Evolutionary conservation across 331 rosid species (phyloP).

Genomic region (Spiraea crenata): DNA sequence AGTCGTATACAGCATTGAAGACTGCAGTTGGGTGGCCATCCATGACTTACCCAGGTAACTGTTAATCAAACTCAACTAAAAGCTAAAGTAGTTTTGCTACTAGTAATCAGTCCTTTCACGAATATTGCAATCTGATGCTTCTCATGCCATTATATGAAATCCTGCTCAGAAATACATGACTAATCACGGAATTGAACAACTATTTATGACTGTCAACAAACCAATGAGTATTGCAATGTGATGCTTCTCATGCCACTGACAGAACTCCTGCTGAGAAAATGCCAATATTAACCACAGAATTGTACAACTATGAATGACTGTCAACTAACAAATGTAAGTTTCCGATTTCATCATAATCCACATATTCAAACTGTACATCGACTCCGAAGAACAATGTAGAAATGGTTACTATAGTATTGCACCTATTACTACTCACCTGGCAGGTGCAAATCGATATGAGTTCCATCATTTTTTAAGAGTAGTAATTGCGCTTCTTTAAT

Average conservation of each 20-base stretch:
- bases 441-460: neutral
- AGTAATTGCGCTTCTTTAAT: neutral
- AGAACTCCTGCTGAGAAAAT: neutral
- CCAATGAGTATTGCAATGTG: neutral
- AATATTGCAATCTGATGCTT: neutral
- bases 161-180: neutral
- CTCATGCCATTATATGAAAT: neutral
- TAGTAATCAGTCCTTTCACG: neutral
- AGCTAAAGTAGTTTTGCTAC: neutral
- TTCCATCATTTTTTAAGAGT: neutral
- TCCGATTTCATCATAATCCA: neutral
- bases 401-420: neutral
- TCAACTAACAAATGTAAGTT: neutral
- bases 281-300: neutral
- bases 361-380: neutral
- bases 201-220: no score
- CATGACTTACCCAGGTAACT: slow-evolving; percentile 17
- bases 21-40: slow-evolving; percentile 22
- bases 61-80: slow-evolving; percentile 3
- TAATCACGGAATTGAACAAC: neutral
- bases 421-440: slow-evolving; percentile 2
- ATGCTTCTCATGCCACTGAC: neutral
- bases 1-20: slow-evolving; percentile 29
- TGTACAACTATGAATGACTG: neutral
- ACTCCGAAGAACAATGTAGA: neutral